Percentiles rank a stretch among this genome's conserved stretches.
Conservation (phyloP, 2,329 filamentous ascomycete genomes). For the Fusarium sulawesiense region DNA sequence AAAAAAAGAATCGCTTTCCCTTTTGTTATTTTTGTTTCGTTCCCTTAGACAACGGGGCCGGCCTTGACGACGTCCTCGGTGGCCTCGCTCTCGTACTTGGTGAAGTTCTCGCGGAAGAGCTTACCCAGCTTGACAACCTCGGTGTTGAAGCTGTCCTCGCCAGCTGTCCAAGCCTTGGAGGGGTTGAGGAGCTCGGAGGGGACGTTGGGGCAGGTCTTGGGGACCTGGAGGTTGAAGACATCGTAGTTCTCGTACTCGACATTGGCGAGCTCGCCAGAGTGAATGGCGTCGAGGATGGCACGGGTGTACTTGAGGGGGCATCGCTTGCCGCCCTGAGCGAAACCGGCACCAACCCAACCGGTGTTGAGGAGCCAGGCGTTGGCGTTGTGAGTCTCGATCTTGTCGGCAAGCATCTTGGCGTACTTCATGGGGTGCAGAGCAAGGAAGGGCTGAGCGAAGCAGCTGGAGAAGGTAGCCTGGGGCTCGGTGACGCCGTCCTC, state of each 20-base stretch:
- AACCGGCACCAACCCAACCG: constrained; percentile 94
- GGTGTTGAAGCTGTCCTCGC: constrained; percentile 80
- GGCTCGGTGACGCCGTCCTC: constrained; percentile 97
- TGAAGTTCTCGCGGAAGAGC: constrained; percentile 97
- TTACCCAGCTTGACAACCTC: constrained; percentile 91
- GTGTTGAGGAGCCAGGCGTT: constrained; percentile 99
- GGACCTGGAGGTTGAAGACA: constrained; percentile 96
- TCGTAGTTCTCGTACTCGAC: constrained; percentile 95
- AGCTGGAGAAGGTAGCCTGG: constrained; percentile 98
- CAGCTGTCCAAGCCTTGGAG: constrained; percentile 88
- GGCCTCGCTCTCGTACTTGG: constrained; percentile 90
- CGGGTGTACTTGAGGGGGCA: constrained; percentile 99
- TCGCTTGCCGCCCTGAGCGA: constrained; percentile 91
- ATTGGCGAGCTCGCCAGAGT: constrained; percentile 94
- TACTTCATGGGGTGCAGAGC: constrained; percentile 99
- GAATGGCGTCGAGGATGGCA: constrained; percentile 97
- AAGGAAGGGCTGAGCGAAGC: constrained; percentile 99
- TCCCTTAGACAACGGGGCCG: constrained; percentile 59
- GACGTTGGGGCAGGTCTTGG: constrained; percentile 88
- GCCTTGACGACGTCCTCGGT: constrained; percentile 81
- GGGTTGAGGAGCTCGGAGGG: constrained; percentile 95
- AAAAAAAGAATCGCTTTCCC: constrained; percentile 37
- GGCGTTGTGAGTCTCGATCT: constrained; percentile 94
- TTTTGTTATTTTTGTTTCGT: constrained; percentile 21
- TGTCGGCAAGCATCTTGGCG: constrained; percentile 97